Evolutionary conservation across 1,284 basidiomycete species (phyloP), one percentile per base, ranked within the genome.

Genomic region (Mycena sp.): DNA sequence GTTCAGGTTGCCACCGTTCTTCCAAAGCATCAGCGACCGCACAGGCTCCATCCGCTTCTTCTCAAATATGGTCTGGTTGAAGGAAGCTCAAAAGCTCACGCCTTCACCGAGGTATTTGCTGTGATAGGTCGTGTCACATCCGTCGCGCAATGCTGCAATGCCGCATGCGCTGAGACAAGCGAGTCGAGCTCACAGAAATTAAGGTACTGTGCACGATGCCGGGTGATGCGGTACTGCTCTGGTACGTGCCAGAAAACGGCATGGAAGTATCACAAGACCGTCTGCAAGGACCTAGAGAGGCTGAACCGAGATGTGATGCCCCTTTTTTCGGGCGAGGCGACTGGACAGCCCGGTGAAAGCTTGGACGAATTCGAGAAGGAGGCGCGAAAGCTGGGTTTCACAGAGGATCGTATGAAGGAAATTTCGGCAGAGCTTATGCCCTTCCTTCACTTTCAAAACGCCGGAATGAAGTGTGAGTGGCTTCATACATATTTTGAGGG

Each of bases 191-290:
- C 29, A 4, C 52, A 50, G 35, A 55, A 51, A 26, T 30, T 61
- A 19, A 52, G 48, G 1, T 51, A 56, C 32, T 61, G 53, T 16
- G 38, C 30, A 23, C 60, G 37, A 12, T 56, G 60, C 21, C 23
- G 16, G 17, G 29, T 61, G 6, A 56, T 61, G 53, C 60, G 60
- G 19, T 61, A 61, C 23, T 61, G 60, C 29, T 61, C 59, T 2
- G 11, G 21, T 5, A 16, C 26, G 3, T 61, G 59, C 38, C 59
- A 55, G 23, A 55, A 55, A 40, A 21, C 23, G 3, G 59, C 53
- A 6, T 61, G 59, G 59, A 55, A 50, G 21, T 41, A 50, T 11
- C 59, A 61, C 45, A 61, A 56, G 29, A 29, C 26, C n/a, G 45
- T 50, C 14, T 55, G 52, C 52, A 44, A 35, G 32, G 53, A 62